Evolutionary conservation across 2,329 filamentous ascomycete species (phyloP).

Genomic region (Fusarium papillatum): DNA sequence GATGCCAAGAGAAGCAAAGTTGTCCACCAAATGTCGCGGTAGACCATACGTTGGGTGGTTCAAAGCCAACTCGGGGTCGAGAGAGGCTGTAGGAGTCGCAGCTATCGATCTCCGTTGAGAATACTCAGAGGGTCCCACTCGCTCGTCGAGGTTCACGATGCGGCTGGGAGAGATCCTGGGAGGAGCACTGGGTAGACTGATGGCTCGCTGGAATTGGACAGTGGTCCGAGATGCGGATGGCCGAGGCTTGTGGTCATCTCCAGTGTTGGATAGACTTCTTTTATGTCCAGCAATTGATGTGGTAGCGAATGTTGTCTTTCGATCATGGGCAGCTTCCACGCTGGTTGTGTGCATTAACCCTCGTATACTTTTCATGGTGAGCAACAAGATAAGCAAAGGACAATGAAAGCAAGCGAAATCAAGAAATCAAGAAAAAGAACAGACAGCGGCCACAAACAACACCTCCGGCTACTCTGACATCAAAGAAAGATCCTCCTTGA

Average conservation of each 20-base stretch:
- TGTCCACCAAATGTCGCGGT: constrained; percentile 70
- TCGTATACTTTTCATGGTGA: constrained; percentile 55
- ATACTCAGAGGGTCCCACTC: constrained; percentile 61
- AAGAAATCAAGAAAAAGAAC: not conserved
- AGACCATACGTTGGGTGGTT: constrained; percentile 75
- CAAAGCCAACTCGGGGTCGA: constrained; percentile 71
- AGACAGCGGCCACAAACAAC: not conserved
- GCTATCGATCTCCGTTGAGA: constrained; percentile 66
- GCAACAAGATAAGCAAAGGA: constrained; percentile 5
- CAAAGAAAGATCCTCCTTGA: not conserved
- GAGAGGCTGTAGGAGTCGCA: constrained; percentile 65
- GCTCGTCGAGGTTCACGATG: constrained; percentile 55
- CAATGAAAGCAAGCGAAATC: not conserved
- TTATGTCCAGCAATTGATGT: constrained; percentile 64
- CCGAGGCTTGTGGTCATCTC: constrained; percentile 18
- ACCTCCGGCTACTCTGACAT: not conserved
- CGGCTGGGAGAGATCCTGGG: constrained; percentile 56
- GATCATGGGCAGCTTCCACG: constrained; percentile 59
- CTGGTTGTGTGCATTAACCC: constrained; percentile 64
- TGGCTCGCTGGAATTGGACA: constrained; percentile 51
- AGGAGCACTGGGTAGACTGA: constrained; percentile 48
- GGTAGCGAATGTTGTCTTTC: constrained; percentile 53
- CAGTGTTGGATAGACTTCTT: constrained; percentile 50
- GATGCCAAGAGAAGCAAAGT: constrained; percentile 77
- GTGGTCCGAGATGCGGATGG: constrained; percentile 13